A percentile compares a stretch with the other conserved stretches of the same genome.
Conservation (phyloP, 768 basidiomycete species). For the Suillus spraguei region DNA sequence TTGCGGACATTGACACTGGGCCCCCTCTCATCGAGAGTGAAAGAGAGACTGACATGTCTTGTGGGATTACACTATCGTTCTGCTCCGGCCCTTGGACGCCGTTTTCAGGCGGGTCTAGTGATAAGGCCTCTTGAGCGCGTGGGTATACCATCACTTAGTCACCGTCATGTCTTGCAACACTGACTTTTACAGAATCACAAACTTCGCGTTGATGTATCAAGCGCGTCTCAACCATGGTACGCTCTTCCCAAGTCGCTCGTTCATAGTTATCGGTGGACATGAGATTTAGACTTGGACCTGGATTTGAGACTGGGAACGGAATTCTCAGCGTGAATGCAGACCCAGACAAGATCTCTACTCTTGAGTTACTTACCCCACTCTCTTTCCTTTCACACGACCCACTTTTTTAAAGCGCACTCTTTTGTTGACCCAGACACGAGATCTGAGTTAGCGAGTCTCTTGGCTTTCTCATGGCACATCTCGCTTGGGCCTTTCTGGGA, state of each 20-base stretch:
- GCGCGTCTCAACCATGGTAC: neutral
- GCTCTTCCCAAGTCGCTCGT: neutral
- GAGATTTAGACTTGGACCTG: neutral
- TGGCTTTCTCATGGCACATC: neutral
- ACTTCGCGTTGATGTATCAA: neutral
- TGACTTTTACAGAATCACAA: neutral
- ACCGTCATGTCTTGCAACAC: neutral
- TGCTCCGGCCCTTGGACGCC: neutral
- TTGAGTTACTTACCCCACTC: neutral
- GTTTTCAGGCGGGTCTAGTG: neutral
- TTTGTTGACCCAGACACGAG: neutral
- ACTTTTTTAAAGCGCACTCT: neutral
- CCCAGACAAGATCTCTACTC: neutral
- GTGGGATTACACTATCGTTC: neutral
- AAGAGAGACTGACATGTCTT: neutral
- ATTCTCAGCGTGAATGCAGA: neutral
- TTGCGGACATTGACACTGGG: neutral
- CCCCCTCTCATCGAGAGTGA: neutral
- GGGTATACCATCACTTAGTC: neutral
- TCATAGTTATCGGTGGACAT: neutral
- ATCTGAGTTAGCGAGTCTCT: too few relatives aligned
- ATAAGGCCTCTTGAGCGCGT: neutral
- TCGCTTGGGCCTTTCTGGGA: neutral
- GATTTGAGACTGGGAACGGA: neutral
- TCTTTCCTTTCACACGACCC: neutral